Evolutionary conservation across 164 flowering plant genomes (phyloP), one percentile per base, ranked within the genome.

Genomic region (Liquidambar formosana): DNA sequence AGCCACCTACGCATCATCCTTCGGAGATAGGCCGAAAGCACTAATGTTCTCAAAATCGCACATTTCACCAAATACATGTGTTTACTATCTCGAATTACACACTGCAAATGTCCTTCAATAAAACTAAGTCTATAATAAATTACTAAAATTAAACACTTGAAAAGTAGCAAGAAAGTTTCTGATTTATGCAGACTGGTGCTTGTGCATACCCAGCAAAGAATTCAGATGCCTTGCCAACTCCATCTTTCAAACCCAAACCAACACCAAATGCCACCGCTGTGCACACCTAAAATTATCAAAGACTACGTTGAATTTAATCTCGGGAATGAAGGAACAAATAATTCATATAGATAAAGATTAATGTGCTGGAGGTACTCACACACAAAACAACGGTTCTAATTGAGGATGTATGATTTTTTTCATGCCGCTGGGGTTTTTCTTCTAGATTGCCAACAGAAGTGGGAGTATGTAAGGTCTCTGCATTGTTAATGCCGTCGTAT

Each of bases 201-300:
- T 21, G 59, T 11, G 19, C 86, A 64, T 89, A 92, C 97, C 99
- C 99, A 48, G 99, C 94, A 81, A 94, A 94, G 79, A 92, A 94
- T 70, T 94, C 99, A 38, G 94, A 83, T 45, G 97, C 97, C 82
- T 88, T 91, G 73, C 82, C 95, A 78, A 78, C 80, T 73, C 97
- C 97, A 57, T 89, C 97, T 65, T 79, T 89, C 25, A 89, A 85
- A 46, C 97, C 99, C 75, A 94, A 23, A 63, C 89, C 95, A 70
- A 89, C 70, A 64, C 99, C 99, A 84, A 94, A 94, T 54, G 83
- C 85, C 74, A 89, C 89, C 0, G 99, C 97, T 51, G 94, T 60
- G 70, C 82, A 72, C 12, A 88, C 94, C 99, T 94, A 81, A 64
- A 67, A 64, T 46, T 71, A 26, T 19, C n/a, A 61, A 51, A 4